Base-by-base conservation (phyloP, 2,329 filamentous ascomycete genomes). In the Furcasterigmium furcatum region DNA sequence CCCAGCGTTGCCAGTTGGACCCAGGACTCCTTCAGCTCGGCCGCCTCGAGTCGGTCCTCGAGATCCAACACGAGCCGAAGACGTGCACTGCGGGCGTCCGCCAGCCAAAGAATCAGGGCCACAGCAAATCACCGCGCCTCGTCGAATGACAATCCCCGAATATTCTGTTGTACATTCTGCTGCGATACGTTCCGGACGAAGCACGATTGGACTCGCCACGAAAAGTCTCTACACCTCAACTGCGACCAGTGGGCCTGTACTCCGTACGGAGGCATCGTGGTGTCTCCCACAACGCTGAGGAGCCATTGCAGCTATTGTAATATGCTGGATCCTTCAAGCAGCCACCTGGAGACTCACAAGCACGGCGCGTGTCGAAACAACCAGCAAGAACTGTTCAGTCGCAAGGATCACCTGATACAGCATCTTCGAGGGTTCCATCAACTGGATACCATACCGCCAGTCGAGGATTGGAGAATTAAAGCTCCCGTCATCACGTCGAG, bases 181-280 rank as follows among this genome's bases (percentile, higher is more conserved):
- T 69, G 68, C 0, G 69, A 73, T 41, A 66, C 64, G 0, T 73
- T 73, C 51, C 66, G 65, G 39, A 64, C 65, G 0, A 72, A 71
- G 19, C 64, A 72, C 44, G 68, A 71, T 18, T 73, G 70, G 70
- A 64, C 68, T 30, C 62, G 77, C 24, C 76, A 80, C 48, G 76
- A 80, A 46, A 68, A 67, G 38, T 67, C 69, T 45, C 65, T 66
- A 45, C 76, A 63, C 56, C 64, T 63, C 40, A 75, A 65, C 7
- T 72, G 72, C 0, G 70, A 65, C 56, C 64, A 54, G 42, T 80
- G 62, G 77, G 69, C 66, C 49, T 78, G 64, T 40, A 59, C 63
- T 2, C 58, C 58, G 0, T 46, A 51, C 7, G 58, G 58, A 5
- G 52, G 52, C 2, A 42, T 42, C 1, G 42, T 56, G 1, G 12